Conservation (phyloP, 495 filamentous ascomycete genomes). For the Hypoxylon intermedium region DNA sequence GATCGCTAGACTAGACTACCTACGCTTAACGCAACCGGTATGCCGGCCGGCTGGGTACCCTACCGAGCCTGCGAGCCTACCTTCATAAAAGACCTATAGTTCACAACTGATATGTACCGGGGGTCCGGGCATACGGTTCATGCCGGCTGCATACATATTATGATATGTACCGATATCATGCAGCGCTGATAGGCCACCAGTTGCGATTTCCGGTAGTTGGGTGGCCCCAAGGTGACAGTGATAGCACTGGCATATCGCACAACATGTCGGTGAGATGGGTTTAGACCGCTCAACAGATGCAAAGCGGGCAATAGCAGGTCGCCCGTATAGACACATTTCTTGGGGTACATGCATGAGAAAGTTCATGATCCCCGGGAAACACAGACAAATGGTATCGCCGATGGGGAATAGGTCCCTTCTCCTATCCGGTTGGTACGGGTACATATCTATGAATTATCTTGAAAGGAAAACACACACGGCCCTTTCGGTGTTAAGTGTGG, state of each 20-base stretch:
- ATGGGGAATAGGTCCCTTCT: background rate
- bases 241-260: constrained; percentile 17
- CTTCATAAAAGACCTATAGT: constrained; percentile 11
- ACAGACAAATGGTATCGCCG: background rate
- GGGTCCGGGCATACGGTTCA: constrained; percentile 3
- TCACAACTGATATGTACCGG: constrained; percentile 17
- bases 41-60: constrained; percentile 16
- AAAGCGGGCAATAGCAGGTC: constrained; percentile 6
- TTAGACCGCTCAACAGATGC: constrained; percentile 28
- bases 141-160: background rate
- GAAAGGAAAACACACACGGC: background rate
- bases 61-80: no score
- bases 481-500: constrained; percentile 9
- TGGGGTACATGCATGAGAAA: background rate
- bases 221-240: background rate
- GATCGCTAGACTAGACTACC: no score
- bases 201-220: constrained; percentile 3
- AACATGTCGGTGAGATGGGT: constrained; percentile 25
- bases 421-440: background rate
- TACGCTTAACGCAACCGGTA: background rate
- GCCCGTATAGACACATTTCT: background rate
- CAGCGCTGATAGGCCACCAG: constrained; percentile 10
- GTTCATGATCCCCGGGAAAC: background rate
- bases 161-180: background rate
- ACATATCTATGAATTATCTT: constrained; percentile 7